Percentiles rank a stretch among this genome's conserved stretches.
phyloP scores from a whole-genome alignment of 106 monocot species.

The Alisma plantagoaquatica region DNA sequence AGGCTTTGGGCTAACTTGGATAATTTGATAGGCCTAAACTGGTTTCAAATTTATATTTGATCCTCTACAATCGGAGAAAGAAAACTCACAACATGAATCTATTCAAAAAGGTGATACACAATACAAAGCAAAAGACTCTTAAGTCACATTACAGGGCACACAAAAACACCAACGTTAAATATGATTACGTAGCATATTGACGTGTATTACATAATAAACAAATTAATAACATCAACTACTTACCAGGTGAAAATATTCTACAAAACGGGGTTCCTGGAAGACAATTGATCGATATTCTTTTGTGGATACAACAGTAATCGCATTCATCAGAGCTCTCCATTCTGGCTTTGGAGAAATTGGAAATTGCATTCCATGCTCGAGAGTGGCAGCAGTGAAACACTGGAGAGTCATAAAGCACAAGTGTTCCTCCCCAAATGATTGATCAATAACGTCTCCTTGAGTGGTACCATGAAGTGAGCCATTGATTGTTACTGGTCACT shows the following conservation, averaged over 20 bases:
- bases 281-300: constrained; percentile 61
- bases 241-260: constrained; percentile 71
- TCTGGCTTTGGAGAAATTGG: constrained; percentile 69
- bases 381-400: constrained; percentile 64
- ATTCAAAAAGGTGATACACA: too few relatives aligned
- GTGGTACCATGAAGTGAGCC: constrained; percentile 68
- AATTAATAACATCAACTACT: too few relatives aligned
- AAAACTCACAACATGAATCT: too few relatives aligned
- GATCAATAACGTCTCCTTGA: constrained; percentile 77
- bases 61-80: too few relatives aligned
- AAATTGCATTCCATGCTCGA: constrained; percentile 76
- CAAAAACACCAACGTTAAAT: too few relatives aligned
- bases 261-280: constrained; percentile 73
- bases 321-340: constrained; percentile 69
- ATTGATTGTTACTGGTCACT: constrained; percentile 61
- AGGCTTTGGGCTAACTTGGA: too few relatives aligned
- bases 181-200: too few relatives aligned
- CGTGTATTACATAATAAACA: too few relatives aligned
- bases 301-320: constrained; percentile 61
- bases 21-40: too few relatives aligned
- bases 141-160: too few relatives aligned
- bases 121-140: too few relatives aligned
- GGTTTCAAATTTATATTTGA: too few relatives aligned
- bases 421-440: constrained; percentile 67
- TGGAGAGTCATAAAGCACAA: constrained; percentile 67